A percentile compares a stretch with the other conserved stretches of the same genome.
Conservation (phyloP, 495 filamentous ascomycete species). For the Penicillium odoratum region DNA sequence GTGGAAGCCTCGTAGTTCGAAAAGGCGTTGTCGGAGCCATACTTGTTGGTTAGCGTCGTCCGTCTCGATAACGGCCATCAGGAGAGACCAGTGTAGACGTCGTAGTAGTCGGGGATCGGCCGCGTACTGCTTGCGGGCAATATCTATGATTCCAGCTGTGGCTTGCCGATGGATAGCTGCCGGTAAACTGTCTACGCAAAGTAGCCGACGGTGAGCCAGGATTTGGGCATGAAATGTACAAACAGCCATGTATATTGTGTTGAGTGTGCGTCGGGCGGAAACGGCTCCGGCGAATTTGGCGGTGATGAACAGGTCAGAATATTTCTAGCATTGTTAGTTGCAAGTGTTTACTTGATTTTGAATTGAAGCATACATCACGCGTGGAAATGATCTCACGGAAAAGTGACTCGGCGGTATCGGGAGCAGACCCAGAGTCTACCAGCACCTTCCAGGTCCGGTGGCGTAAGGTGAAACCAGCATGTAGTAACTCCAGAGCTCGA, state of each 20-base stretch:
- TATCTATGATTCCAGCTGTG: constrained; percentile 37
- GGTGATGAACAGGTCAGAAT: constrained; percentile 44
- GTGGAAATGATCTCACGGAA: constrained; percentile 34
- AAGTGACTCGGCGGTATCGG: constrained; percentile 33
- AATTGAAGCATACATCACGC: constrained; percentile 27
- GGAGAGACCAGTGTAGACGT: constrained; percentile 46
- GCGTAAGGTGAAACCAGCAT: constrained; percentile 35
- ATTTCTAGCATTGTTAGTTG: constrained; percentile 30
- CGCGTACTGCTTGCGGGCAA: constrained; percentile 39
- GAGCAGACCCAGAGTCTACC: constrained; percentile 30
- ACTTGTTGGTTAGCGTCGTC: constrained; percentile 34
- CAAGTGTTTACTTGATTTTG: neutral
- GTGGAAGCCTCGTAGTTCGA: constrained; percentile 32
- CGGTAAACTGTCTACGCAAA: constrained; percentile 25
- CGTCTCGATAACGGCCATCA: constrained; percentile 49
- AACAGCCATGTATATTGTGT: constrained; percentile 51
- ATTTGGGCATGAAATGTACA: constrained; percentile 45
- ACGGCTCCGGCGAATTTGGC: constrained; percentile 37
- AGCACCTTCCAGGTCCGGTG: constrained; percentile 42
- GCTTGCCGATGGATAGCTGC: constrained; percentile 33
- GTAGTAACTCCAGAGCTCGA: constrained; percentile 40
- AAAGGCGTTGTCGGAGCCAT: constrained; percentile 42
- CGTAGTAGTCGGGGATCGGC: constrained; percentile 36
- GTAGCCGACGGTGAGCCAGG: constrained; percentile 44
- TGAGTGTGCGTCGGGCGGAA: constrained; percentile 41